Evolutionary conservation across 176 grass and related monocot species (phyloP), one percentile per base, ranked within the genome.

Genomic region (Zoysia pacifica): DNA sequence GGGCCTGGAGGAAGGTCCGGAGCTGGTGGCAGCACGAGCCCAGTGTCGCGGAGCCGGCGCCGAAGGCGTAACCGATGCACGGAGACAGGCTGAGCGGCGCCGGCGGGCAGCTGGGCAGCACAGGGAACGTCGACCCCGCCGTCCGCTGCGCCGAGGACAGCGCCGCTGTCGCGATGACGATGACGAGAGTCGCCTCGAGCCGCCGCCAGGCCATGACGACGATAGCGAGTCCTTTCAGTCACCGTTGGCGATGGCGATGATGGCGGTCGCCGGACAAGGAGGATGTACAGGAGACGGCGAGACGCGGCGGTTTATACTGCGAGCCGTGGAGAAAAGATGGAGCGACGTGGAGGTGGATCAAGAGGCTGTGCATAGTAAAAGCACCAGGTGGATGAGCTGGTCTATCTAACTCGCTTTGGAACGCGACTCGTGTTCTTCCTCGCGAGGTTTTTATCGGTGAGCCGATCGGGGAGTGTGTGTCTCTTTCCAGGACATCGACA

Each of bases 1-100:
- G 91, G 3, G 85, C 84, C 60, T 78, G 16, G n/a, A 90, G 52
- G 50, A 97, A 80, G 49, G 43, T 59, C 55, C 75, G 53, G 42
- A 97, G 42, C 86, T 88, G 81, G 5, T 67, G n/a, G 82, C 94
- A 97, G 81, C 94, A 97, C 40, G 80, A 65, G 13, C 78, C 47
- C 48, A 89, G 82, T 67, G 90, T 73, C 56, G 87, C 81, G 13
- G 91, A 85, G 2, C 85, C 74, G 65, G 38, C 81, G 18, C 94
- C 90, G 48, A 88, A 81, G 38, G 87, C 50, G 80, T 89, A 97
- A 60, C 85, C 79, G 69, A 94, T 72, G 84, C 94, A 97, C 6
- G 91, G 94, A 0, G 94, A 86, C 11, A 97, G 78, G 87, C 74
- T 87, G 51, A 86, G 37, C 9, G 83, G 75, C 63, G 76, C 55